Percentiles rank a stretch among this genome's conserved stretches.
Conservation (phyloP, 257 asterid genomes). For the Echites panduratus region DNA sequence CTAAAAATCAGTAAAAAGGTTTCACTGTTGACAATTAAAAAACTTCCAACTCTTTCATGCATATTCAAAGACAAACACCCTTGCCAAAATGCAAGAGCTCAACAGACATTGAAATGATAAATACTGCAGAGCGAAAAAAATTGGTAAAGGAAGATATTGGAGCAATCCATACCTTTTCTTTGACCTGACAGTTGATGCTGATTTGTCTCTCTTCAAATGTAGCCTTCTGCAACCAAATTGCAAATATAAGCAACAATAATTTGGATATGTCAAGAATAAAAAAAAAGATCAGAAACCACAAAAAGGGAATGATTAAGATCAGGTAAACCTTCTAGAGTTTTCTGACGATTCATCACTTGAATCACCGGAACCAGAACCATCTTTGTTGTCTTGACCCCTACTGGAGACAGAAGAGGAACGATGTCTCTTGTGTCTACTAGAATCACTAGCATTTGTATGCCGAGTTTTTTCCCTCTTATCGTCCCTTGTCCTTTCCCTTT, state of each 20-base stretch:
- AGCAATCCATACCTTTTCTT: slow-evolving; percentile 53
- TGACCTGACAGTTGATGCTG: slow-evolving; percentile 75
- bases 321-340: slow-evolving; percentile 60
- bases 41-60: background rate
- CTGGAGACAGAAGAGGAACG: slow-evolving; percentile 56
- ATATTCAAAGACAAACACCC: background rate
- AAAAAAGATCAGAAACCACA: slow-evolving; percentile 6
- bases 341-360: slow-evolving; percentile 69
- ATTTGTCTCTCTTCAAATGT: slow-evolving; percentile 54
- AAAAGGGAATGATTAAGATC: slow-evolving; percentile 8
- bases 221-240: slow-evolving; percentile 54
- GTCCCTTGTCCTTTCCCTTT: slow-evolving; percentile 46
- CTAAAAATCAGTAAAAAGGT: background rate
- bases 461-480: slow-evolving; percentile 59
- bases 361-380: slow-evolving; percentile 43
- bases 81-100: background rate
- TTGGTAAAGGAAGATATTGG: background rate
- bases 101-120: background rate
- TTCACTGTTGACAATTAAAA: background rate
- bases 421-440: slow-evolving; percentile 56
- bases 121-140: background rate
- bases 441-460: slow-evolving; percentile 48
- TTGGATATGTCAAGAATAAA: slow-evolving; percentile 11
- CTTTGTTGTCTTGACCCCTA: slow-evolving; percentile 59
- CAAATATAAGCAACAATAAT: slow-evolving; percentile 10